Conservation (phyloP, 768 basidiomycete genomes). For the Suillus paluster region DNA sequence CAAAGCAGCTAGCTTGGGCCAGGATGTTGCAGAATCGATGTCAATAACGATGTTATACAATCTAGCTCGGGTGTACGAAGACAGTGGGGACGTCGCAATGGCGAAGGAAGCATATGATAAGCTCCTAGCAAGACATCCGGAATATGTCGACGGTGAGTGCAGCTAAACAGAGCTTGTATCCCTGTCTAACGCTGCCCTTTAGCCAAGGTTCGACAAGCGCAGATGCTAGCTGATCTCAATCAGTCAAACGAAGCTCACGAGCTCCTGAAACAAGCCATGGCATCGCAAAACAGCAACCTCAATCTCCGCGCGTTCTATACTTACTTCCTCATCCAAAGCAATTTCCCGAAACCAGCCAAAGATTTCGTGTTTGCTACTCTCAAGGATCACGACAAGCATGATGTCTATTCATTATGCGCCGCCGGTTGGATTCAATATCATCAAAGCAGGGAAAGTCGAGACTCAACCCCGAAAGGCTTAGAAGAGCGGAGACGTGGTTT, state of each 20-base stretch:
- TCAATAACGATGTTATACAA: conserved; percentile 90
- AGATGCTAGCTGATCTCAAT: conserved; percentile 72
- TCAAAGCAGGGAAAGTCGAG: conserved; percentile 83
- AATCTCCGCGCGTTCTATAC: conserved; percentile 94
- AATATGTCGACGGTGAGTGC: conserved; percentile 90
- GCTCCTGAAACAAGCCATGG: conserved; percentile 86
- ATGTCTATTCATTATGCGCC: conserved; percentile 90
- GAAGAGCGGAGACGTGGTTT: conserved; percentile 78
- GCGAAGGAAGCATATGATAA: conserved; percentile 90
- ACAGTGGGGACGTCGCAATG: conserved; percentile 68
- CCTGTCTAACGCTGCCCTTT: conserved; percentile 17
- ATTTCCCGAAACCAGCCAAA: conserved; percentile 70
- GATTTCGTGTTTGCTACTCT: conserved; percentile 91
- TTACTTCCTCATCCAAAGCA: conserved; percentile 85
- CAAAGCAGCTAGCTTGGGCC: conserved; percentile 48
- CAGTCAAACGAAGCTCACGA: conserved; percentile 84
- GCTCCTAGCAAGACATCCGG: conserved; percentile 87
- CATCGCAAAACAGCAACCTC: conserved; percentile 75
- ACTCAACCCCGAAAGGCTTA: conserved; percentile 51
- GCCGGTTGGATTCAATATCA: conserved; percentile 87
- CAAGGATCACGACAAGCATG: conserved; percentile 84
- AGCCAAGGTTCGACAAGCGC: conserved; percentile 94
- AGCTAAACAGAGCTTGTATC: background rate
- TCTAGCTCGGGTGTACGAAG: conserved; percentile 90
- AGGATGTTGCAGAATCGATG: conserved; percentile 64